phyloP scores from a whole-genome alignment of 1,284 basidiomycete species.

The Somion occarium region DNA sequence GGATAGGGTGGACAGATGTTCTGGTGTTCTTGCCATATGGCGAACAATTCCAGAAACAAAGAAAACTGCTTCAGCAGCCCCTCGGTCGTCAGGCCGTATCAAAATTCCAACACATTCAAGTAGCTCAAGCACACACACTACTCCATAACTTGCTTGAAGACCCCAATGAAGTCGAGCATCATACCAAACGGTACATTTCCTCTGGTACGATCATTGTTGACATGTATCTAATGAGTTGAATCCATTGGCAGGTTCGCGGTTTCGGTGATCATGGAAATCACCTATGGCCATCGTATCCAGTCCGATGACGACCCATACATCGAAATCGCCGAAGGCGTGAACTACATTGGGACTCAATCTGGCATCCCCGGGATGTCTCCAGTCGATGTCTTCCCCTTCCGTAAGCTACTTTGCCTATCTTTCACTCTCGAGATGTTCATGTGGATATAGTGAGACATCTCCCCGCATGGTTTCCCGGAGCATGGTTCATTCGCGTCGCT shows the following conservation, averaged over 20 bases:
- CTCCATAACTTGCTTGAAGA: slow-evolving; percentile 4
- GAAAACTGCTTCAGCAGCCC: slow-evolving; percentile 6
- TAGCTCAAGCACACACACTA: slow-evolving; percentile 2
- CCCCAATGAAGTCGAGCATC: background rate
- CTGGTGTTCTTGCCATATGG: slow-evolving; percentile 39
- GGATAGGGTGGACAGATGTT: slow-evolving; percentile 51
- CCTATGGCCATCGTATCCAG: slow-evolving; percentile 21
- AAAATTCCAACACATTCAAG: slow-evolving; percentile 1
- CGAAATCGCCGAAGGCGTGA: slow-evolving; percentile 17
- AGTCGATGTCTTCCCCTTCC: slow-evolving; percentile 19
- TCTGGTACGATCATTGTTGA: too few relatives aligned
- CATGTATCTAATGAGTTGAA: background rate
- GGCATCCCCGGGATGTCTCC: slow-evolving; percentile 15
- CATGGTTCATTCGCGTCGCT: slow-evolving; percentile 19
- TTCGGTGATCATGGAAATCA: slow-evolving; percentile 21
- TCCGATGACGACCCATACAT: slow-evolving; percentile 19
- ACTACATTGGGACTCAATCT: slow-evolving; percentile 13
- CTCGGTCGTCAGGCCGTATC: background rate
- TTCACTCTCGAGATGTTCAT: background rate
- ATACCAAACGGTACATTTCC: slow-evolving; percentile 2
- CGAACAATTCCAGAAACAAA: slow-evolving; percentile 1
- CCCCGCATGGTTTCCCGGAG: slow-evolving; percentile 24
- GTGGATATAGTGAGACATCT: slow-evolving; percentile 16
- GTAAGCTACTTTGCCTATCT: slow-evolving; percentile 12
- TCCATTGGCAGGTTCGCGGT: slow-evolving; percentile 15